These are phyloP conservation scores for Ophiostoma australiae DNA, from an alignment of 2,329 filamentous ascomycete genomes.

Conservation along the genomic window DNA sequence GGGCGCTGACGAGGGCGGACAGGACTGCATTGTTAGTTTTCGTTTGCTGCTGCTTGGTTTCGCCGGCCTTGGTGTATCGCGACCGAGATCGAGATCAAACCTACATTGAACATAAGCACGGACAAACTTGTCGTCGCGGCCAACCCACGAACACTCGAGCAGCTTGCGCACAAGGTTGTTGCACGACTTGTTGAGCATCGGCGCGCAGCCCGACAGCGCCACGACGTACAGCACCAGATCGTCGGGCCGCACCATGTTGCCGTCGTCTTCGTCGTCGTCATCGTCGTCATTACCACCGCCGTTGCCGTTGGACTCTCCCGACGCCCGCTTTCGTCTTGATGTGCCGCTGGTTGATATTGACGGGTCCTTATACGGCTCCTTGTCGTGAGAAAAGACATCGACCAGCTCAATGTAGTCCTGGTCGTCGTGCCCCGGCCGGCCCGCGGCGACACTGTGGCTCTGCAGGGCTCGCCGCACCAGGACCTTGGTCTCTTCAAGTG, in stretches of 20 bases:
- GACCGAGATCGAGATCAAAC: not conserved
- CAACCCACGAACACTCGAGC: constrained; percentile 60
- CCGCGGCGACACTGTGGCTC: constrained; percentile 50
- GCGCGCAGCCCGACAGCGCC: constrained; percentile 57
- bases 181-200: constrained; percentile 56
- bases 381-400: constrained; percentile 52
- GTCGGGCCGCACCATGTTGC: constrained; percentile 41
- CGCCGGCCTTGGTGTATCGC: no score
- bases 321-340: constrained; percentile 32
- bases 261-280: constrained; percentile 46
- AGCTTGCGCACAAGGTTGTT: constrained; percentile 55
- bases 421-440: constrained; percentile 33
- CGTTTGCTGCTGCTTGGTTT: not conserved
- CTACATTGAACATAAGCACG: constrained; percentile 49
- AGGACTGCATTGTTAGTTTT: constrained; percentile 50
- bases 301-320: constrained; percentile 38
- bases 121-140: constrained; percentile 59
- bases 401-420: constrained; percentile 59
- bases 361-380: constrained; percentile 35
- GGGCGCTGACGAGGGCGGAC: constrained; percentile 70
- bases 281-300: constrained; percentile 39
- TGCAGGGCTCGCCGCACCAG: constrained; percentile 54
- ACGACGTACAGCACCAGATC: constrained; percentile 58
- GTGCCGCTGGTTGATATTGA: not conserved
- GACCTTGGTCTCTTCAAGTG: constrained; percentile 51